Percentiles rank a stretch among this genome's conserved stretches.
Conservation (phyloP, 345 rosid genomes). For the Hibiscus mutabilis region DNA sequence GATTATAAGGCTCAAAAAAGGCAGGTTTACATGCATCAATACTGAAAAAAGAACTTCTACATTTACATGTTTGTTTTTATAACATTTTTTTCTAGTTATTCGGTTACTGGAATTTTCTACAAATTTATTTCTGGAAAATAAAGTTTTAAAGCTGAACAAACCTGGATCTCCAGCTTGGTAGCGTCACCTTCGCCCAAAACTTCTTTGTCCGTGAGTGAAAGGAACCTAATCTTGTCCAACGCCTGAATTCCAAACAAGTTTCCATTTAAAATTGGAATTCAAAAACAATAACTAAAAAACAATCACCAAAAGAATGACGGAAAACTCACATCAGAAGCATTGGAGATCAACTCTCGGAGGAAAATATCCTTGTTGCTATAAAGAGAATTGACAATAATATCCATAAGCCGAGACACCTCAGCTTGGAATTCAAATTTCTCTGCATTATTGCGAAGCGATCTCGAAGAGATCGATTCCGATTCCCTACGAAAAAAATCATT, state of each 20-base stretch:
- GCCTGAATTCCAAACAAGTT: constrained; percentile 44
- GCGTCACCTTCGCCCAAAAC: constrained; percentile 88
- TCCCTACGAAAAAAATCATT: constrained; percentile 42
- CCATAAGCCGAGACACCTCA: constrained; percentile 99
- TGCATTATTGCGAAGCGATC: constrained; percentile 68
- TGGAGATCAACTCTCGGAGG: constrained; percentile 94
- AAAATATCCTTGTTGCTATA: constrained; percentile 97
- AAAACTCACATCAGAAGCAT: constrained; percentile 92
- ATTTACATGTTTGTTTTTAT: not conserved
- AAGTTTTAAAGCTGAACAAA: constrained; percentile 17
- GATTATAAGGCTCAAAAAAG: not conserved
- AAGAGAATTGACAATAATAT: constrained; percentile 90
- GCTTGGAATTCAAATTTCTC: constrained; percentile 98
- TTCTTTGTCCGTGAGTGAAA: constrained; percentile 85
- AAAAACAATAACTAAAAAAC: not conserved
- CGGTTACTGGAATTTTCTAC: not conserved
- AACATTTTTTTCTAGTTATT: not conserved
- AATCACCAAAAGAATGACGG: not conserved
- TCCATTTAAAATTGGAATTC: constrained; percentile 3
- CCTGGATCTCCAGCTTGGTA: constrained; percentile 95
- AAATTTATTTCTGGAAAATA: not conserved
- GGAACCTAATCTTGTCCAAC: constrained; percentile 92
- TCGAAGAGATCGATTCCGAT: constrained; percentile 86
- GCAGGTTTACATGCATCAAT: not conserved
- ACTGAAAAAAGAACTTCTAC: not conserved